A percentile compares a stretch with the other conserved stretches of the same genome.
These are phyloP conservation scores for Phanerochaete sordida DNA, from an alignment of 768 basidiomycete species.

Conservation along the genomic window DNA sequence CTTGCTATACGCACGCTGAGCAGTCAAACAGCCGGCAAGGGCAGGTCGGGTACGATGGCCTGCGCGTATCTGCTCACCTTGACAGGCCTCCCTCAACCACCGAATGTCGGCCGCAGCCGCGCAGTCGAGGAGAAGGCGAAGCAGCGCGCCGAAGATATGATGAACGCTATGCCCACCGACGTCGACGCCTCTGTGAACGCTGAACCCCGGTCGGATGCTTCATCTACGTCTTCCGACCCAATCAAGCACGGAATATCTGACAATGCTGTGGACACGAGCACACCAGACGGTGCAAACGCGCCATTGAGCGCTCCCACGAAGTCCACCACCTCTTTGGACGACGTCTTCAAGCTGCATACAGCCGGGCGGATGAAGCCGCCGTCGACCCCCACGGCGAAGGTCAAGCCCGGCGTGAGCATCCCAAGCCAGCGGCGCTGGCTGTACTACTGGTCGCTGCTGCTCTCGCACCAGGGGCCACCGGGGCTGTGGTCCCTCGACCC, in stretches of 20 bases:
- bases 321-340: conserved; percentile 33
- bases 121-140: conserved; percentile 46
- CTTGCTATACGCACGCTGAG: background rate
- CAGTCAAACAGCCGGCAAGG: conserved; percentile 60
- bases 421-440: conserved; percentile 80
- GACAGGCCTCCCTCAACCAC: conserved; percentile 43
- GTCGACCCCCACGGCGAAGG: conserved; percentile 18
- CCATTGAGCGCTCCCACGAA: background rate
- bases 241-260: conserved; percentile 16
- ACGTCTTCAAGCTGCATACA: conserved; percentile 67
- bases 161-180: conserved; percentile 46
- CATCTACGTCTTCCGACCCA: conserved; percentile 5
- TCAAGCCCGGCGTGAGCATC: conserved; percentile 67
- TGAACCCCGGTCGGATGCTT: background rate
- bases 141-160: conserved; percentile 44
- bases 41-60: conserved; percentile 82
- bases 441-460: conserved; percentile 71
- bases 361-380: conserved; percentile 59
- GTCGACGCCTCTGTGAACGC: conserved; percentile 19
- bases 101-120: conserved; percentile 44
- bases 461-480: conserved; percentile 50
- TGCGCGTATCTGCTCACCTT: conserved; percentile 76
- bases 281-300: background rate
- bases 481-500: conserved; percentile 39
- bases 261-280: background rate